phyloP scores from a whole-genome alignment of 306 rosid species.

The Betula pendula region DNA sequence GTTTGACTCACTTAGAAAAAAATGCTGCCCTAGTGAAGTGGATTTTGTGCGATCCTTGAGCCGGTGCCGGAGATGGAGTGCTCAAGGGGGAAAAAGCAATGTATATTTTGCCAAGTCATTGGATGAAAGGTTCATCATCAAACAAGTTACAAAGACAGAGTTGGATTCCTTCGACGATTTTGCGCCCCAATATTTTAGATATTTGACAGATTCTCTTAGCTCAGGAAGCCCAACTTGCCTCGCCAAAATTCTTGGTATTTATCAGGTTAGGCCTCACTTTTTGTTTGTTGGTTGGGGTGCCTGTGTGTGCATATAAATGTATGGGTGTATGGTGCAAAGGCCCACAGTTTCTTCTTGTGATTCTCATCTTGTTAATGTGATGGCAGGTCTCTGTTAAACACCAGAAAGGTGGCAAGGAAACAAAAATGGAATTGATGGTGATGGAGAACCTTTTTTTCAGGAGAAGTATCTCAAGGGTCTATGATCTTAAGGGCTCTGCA shows the following conservation, averaged over 20 bases:
- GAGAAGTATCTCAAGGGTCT: constrained; percentile 79
- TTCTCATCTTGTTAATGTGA: constrained; percentile 20
- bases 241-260: constrained; percentile 92
- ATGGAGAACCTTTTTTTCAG: constrained; percentile 97
- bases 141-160: constrained; percentile 93
- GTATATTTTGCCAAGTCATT: constrained; percentile 93
- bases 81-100: constrained; percentile 99
- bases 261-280: constrained; percentile 61
- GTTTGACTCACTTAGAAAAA: constrained; percentile 80
- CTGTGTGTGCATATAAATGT: neutral
- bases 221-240: constrained; percentile 95
- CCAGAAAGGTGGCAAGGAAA: constrained; percentile 90
- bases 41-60: constrained; percentile 88
- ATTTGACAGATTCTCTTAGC: constrained; percentile 63
- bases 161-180: constrained; percentile 89
- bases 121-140: constrained; percentile 89
- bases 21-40: constrained; percentile 81
- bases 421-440: constrained; percentile 89
- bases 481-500: constrained; percentile 96
- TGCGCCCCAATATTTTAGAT: constrained; percentile 82
- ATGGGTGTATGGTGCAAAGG: neutral
- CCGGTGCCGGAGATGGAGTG: constrained; percentile 90
- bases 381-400: constrained; percentile 78
- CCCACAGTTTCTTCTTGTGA: neutral
- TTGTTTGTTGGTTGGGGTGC: neutral